These are phyloP conservation scores for Megacollybia platyphylla DNA, from an alignment of 1,284 basidiomycete species.

Conservation along the genomic window DNA sequence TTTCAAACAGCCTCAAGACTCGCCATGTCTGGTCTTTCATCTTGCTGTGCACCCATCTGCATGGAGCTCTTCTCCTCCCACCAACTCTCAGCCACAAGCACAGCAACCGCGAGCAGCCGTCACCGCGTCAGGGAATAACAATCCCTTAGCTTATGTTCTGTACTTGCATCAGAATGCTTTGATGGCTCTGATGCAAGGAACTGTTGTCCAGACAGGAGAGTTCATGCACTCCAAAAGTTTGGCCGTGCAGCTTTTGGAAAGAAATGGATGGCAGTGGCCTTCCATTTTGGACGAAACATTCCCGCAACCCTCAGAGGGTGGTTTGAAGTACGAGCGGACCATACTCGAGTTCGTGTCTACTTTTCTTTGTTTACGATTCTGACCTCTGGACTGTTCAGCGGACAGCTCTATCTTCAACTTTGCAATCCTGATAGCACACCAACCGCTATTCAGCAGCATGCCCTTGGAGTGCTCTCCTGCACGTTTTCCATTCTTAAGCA, in stretches of 20 bases:
- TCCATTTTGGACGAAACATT: constrained; percentile 45
- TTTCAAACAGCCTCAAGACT: constrained; percentile 33
- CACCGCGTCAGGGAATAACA: constrained; percentile 7
- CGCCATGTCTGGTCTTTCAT: constrained; percentile 41
- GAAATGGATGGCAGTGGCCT: constrained; percentile 51
- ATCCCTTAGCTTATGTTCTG: constrained; percentile 24
- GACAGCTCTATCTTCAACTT: constrained; percentile 47
- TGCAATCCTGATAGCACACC: constrained; percentile 34
- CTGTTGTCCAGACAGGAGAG: constrained; percentile 9
- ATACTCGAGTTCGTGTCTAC: constrained; percentile 40
- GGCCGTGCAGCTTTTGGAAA: constrained; percentile 20
- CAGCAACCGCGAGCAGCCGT: constrained; percentile 5
- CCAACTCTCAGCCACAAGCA: constrained; percentile 9
- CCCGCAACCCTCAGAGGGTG: constrained; percentile 25
- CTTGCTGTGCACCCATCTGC: constrained; percentile 66
- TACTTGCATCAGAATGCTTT: constrained; percentile 37
- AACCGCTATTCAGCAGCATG: constrained; percentile 49
- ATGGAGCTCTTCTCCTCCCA: constrained; percentile 45
- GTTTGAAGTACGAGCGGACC: constrained; percentile 46
- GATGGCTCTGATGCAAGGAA: constrained; percentile 20
- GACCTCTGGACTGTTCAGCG: constrained; percentile 23
- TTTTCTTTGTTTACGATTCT: neutral
- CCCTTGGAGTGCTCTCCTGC: constrained; percentile 54
- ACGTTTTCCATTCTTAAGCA: constrained; percentile 44
- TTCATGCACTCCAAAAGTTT: constrained; percentile 11